Conservation (phyloP, 495 filamentous ascomycete species). For the Penicillium canescens region DNA sequence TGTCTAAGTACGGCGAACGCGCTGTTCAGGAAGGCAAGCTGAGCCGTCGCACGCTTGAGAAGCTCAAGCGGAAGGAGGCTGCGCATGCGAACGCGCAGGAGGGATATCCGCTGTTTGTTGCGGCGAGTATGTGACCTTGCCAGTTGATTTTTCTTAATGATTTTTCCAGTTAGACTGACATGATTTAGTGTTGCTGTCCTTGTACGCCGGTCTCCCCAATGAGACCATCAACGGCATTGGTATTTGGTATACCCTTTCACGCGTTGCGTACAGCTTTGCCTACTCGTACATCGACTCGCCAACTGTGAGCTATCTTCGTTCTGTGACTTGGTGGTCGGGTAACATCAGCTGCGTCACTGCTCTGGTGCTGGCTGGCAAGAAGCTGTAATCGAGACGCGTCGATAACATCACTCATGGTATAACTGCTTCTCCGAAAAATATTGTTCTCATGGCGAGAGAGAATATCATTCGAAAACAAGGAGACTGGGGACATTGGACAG, state of each 20-base stretch:
- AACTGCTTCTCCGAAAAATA: no score
- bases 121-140: slow-evolving; percentile 28
- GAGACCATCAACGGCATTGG: slow-evolving; percentile 43
- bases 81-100: slow-evolving; percentile 52
- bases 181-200: slow-evolving; percentile 27
- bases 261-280: slow-evolving; percentile 36
- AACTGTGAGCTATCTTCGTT: slow-evolving; percentile 38
- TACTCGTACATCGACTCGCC: slow-evolving; percentile 42
- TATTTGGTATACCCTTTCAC: slow-evolving; percentile 43
- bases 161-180: slow-evolving; percentile 7
- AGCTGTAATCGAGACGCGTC: slow-evolving; percentile 17
- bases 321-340: slow-evolving; percentile 46
- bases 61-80: slow-evolving; percentile 46
- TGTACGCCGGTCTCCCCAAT: slow-evolving; percentile 36
- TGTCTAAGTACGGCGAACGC: slow-evolving; percentile 44
- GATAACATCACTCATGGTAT: no score
- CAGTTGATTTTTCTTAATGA: background rate
- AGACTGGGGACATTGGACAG: no score
- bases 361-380: slow-evolving; percentile 29
- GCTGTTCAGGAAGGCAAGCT: slow-evolving; percentile 52
- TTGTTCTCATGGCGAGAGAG: no score
- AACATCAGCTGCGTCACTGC: slow-evolving; percentile 43
- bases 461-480: no score
- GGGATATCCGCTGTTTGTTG: slow-evolving; percentile 47
- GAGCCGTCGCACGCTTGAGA: slow-evolving; percentile 40